Percentiles rank a stretch among this genome's conserved stretches.
Evolutionary conservation across 1,284 basidiomycete species (phyloP).

Genomic region (Sporisorium reilianum): DNA sequence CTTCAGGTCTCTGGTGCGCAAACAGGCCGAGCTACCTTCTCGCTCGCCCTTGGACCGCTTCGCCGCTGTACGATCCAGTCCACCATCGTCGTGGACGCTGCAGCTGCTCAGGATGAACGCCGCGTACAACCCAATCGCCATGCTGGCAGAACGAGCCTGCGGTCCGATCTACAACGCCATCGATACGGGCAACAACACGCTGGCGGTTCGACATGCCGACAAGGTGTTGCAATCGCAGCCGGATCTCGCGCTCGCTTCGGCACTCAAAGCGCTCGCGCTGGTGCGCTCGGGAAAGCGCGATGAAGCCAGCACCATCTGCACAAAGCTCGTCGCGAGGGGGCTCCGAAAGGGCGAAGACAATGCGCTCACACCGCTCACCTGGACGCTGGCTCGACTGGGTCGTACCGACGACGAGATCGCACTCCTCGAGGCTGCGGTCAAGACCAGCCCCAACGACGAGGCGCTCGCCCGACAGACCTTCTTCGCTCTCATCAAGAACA

Average conservation of each 20-base stretch:
- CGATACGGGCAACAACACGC: constrained; percentile 50
- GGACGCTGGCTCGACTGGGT: constrained; percentile 80
- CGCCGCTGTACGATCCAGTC: constrained; percentile 9
- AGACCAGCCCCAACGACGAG: constrained; percentile 80
- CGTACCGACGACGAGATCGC: constrained; percentile 73
- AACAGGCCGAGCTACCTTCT: neutral
- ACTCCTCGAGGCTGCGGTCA: constrained; percentile 66
- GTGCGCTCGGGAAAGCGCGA: constrained; percentile 83
- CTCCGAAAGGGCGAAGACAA: constrained; percentile 63
- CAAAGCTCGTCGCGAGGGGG: constrained; percentile 82
- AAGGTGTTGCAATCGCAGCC: constrained; percentile 46
- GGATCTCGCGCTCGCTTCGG: constrained; percentile 58
- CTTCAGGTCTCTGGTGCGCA: constrained; percentile 4
- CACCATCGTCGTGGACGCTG: constrained; percentile 15
- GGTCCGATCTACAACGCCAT: constrained; percentile 56
- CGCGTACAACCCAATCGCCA: constrained; percentile 44
- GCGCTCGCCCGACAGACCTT: constrained; percentile 84
- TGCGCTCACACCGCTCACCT: constrained; percentile 81
- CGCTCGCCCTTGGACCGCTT: constrained; percentile 16
- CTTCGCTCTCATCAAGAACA: constrained; percentile 71
- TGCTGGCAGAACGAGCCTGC: constrained; percentile 57
- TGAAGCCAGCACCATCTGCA: constrained; percentile 81
- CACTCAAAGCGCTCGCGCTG: constrained; percentile 84
- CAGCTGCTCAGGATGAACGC: constrained; percentile 22
- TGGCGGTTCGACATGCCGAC: constrained; percentile 49